Percentiles rank a stretch among this genome's conserved stretches.
phyloP scores from a whole-genome alignment of 768 basidiomycete species.

The Agaricus blazei region DNA sequence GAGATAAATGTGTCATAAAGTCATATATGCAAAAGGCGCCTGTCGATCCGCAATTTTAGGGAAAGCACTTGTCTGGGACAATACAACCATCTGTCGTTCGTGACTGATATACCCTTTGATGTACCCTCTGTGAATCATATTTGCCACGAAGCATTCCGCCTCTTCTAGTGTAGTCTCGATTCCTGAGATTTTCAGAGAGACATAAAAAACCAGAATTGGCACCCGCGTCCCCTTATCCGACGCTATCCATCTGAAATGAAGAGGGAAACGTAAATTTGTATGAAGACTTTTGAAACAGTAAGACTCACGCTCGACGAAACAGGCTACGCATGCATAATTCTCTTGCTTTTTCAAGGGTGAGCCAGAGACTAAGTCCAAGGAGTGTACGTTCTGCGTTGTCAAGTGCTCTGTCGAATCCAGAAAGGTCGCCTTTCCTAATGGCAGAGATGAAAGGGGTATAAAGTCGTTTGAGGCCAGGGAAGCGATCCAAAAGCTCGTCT shows the following conservation, averaged over 20 bases:
- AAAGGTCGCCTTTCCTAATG: slow-evolving; percentile 71
- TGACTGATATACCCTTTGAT: slow-evolving; percentile 97
- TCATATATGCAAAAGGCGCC: slow-evolving; percentile 42
- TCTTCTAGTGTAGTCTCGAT: slow-evolving; percentile 71
- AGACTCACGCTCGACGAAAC: slow-evolving; percentile 69
- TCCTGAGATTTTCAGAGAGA: slow-evolving; percentile 67
- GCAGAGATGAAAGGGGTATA: slow-evolving; percentile 80
- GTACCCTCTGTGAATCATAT: slow-evolving; percentile 91
- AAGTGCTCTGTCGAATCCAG: slow-evolving; percentile 76
- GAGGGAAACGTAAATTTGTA: background rate
- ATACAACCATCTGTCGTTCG: slow-evolving; percentile 89
- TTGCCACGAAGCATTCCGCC: slow-evolving; percentile 90
- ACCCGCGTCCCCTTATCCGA: slow-evolving; percentile 71
- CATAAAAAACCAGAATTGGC: slow-evolving; percentile 75
- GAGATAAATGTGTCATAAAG: slow-evolving; percentile 17
- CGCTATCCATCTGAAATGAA: slow-evolving; percentile 66
- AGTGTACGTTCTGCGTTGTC: slow-evolving; percentile 65
- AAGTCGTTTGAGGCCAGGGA: slow-evolving; percentile 66
- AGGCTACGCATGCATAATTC: slow-evolving; percentile 83
- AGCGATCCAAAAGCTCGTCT: slow-evolving; percentile 58
- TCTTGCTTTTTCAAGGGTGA: slow-evolving; percentile 82
- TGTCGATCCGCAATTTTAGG: slow-evolving; percentile 64
- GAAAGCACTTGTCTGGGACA: slow-evolving; percentile 77
- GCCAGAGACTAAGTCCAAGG: slow-evolving; percentile 82
- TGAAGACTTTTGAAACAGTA: background rate